Base-by-base conservation (phyloP, 2,329 filamentous ascomycete species). In the Colletotrichum higginsianum region DNA sequence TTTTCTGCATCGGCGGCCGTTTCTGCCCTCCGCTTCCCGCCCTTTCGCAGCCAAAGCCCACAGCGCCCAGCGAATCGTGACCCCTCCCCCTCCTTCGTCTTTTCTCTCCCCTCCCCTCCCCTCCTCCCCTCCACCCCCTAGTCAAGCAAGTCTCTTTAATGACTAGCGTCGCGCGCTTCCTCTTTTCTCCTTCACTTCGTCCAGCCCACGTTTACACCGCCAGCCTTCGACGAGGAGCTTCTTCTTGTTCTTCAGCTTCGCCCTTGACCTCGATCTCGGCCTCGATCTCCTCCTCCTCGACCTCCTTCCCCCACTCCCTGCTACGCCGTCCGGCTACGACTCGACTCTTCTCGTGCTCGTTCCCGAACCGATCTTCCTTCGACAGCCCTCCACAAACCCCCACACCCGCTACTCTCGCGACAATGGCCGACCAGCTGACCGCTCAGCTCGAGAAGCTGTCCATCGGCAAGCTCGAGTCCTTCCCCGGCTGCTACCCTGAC, bases 401-500 rank as follows among this genome's bases (percentile, higher is more conserved):
- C 66, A 60, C 63, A 47, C 6, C 49, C 60, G 16, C 44, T 47
- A 42, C 21, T 23, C 38, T 66, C 46, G 64, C 71, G 61, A 76
- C 73, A 64, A 79, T 79, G 76, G 75, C 81, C 61, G 79, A 81
- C 62, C 74, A 80, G 74, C 78, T 83, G 47, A 75, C 77, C 40
- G 75, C 77, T 67, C 77, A 80, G 70, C 79, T 82, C 74, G 77
- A 78, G 64, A 79, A 79, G 75, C 77, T 84, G 62, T 71, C 77
- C 67, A 77, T 84, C 62, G 77, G 78, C 61, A 78, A 80, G 62
- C 75, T 82, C 73, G 74, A 80, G 57, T 79, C 82, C 62, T 91
- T 85, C 78, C 86, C 89, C 49, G 86, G 86, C 78, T 89, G 87
- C 77, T 85, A 92, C 78, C 93, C 93, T 66, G 87, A 91, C 40